phyloP scores from a whole-genome alignment of 768 basidiomycete genomes.

The Mycena venus region DNA sequence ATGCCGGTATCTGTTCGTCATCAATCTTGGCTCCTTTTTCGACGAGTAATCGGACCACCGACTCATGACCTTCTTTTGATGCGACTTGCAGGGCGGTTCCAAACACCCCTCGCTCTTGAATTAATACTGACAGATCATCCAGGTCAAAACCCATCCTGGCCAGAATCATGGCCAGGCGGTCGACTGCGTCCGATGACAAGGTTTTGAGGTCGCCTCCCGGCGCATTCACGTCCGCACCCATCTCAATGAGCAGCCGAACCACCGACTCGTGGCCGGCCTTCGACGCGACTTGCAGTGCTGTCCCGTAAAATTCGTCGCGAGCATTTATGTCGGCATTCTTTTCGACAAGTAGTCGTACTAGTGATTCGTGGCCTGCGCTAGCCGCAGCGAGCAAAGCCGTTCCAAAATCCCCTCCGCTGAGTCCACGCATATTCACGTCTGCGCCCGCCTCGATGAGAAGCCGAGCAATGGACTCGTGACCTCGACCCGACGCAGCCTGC shows the following conservation, averaged over 20 bases:
- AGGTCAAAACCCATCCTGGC: not conserved
- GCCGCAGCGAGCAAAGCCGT: not conserved
- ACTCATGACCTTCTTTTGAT: not conserved
- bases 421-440: not conserved
- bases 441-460: not conserved
- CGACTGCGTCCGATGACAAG: not conserved
- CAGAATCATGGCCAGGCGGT: not conserved
- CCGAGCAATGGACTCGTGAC: not conserved
- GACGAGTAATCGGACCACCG: not conserved
- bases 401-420: not conserved
- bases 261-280: not conserved
- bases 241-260: not conserved
- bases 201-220: not conserved
- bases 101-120: not conserved
- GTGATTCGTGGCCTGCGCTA: not conserved
- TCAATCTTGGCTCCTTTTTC: not conserved
- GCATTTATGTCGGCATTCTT: not conserved
- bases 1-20: not conserved
- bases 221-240: not conserved
- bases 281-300: not conserved
- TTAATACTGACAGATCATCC: not conserved
- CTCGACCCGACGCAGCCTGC: not conserved
- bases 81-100: constrained; percentile 5
- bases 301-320: not conserved
- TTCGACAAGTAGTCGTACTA: not conserved